Base-by-base conservation (phyloP, 306 rosid species). In the Herpetospermum pedunculosum region DNA sequence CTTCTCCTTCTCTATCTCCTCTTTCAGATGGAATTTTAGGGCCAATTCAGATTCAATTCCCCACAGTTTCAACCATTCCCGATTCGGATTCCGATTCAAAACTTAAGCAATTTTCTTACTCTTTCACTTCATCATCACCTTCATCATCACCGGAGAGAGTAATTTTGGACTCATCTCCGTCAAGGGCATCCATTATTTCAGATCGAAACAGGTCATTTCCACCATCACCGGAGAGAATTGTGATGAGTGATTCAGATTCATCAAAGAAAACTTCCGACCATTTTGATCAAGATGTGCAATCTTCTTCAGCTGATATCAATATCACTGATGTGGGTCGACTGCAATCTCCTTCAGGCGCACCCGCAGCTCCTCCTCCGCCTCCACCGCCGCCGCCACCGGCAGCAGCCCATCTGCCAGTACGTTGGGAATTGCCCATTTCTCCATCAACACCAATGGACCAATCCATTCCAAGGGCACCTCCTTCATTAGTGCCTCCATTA, bases 401-500 rank as follows among this genome's bases (percentile, higher is more conserved):
- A 0, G 76, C 78, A 5, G 73, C 70, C 11, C 65, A 76, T 14
- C 73, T 48, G 2, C 46, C 32, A 10, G 77, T 49, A 47, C 80
- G 58, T 0, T 67, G 82, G 81, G 82, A 74, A 58, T 67, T 62
- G 12, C 65, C 82, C 21, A 58, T 71, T 67, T 40, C 72, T 13
- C 77, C 83, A 6, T 46, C 74, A 12, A 80, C 84, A 16, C 88
- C 86, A 18, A 52, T 47, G 35, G 79, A 73, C 49, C 82, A 76
- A 63, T 79, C 81, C 21, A 60, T 81, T 71, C 41, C 73, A 6
- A 69, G n/a, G 32, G 70, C 18, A 52, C 84, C 83, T 21, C 86
- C 90, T 7, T 70, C 76, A 30, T 79, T 86, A 23, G 34, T 74
- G 18, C 81, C 86, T 25, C 90, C 86, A 60, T 80, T 86, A 5